Conservation (phyloP, 345 rosid species). For the Gossypium thurberi region DNA sequence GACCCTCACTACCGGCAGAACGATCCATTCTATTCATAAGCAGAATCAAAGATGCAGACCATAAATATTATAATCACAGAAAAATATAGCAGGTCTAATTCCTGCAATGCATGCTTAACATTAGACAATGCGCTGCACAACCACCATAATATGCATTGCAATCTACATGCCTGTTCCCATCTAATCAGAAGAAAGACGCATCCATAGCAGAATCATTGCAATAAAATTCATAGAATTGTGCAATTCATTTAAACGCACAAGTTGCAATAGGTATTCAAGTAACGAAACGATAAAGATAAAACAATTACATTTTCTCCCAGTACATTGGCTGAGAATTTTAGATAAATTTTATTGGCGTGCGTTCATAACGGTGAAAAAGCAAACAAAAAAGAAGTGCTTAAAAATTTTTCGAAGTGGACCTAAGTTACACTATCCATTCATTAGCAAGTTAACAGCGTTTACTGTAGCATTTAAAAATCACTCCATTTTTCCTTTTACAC, state of each 20-base stretch:
- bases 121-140: neutral
- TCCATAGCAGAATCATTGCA: neutral
- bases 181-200: neutral
- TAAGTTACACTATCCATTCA: neutral
- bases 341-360: neutral
- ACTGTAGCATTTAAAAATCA: neutral
- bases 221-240: neutral
- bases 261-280: neutral
- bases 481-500: neutral
- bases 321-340: neutral
- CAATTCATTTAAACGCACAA: neutral
- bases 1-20: conserved; percentile 41
- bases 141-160: neutral
- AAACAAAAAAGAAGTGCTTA: too few species aligned
- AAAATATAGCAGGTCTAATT: conserved; percentile 4
- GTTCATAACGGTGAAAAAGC: neutral
- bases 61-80: conserved; percentile 9
- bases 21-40: conserved; percentile 43
- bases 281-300: neutral
- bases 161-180: neutral
- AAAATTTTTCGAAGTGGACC: neutral
- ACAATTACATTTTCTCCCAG: neutral
- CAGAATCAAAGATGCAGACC: conserved; percentile 13
- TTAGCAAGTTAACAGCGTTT: neutral
- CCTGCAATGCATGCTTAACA: neutral